A percentile compares a stretch with the other conserved stretches of the same genome.
Evolutionary conservation across 306 rosid genomes (phyloP).

Genomic region (Sesbania bispinosa): DNA sequence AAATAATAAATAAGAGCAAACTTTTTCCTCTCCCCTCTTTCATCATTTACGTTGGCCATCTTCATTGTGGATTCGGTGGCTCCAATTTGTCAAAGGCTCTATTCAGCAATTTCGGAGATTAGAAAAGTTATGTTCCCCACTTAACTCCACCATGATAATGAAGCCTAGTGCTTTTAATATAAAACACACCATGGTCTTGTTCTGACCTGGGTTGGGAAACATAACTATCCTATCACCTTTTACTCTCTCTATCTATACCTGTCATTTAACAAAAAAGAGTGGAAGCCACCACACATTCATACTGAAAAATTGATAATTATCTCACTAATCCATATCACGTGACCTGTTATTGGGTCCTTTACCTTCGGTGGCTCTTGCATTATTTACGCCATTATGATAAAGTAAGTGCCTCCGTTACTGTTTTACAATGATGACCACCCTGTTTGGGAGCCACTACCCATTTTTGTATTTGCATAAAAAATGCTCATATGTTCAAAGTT

Average conservation of each 20-base stretch:
- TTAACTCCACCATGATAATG: slow-evolving; percentile 35
- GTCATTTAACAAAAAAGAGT: slow-evolving; percentile 8
- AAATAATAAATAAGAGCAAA: slow-evolving; percentile 27
- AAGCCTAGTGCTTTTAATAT: slow-evolving; percentile 26
- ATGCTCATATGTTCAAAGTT: background rate
- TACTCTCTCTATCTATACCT: background rate
- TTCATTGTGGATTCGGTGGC: slow-evolving; percentile 35
- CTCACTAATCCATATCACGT: slow-evolving; percentile 21
- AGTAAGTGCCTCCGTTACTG: slow-evolving; percentile 1
- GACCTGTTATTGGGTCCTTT: slow-evolving; percentile 25
- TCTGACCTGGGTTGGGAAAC: background rate
- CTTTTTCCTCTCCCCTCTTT: slow-evolving; percentile 32
- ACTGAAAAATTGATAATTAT: slow-evolving; percentile 1
- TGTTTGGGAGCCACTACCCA: slow-evolving; percentile 21
- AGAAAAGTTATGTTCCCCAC: slow-evolving; percentile 61
- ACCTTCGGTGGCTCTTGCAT: slow-evolving; percentile 23
- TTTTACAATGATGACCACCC: slow-evolving; percentile 24
- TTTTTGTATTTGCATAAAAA: background rate
- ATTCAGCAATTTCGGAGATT: slow-evolving; percentile 58
- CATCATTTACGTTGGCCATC: slow-evolving; percentile 43
- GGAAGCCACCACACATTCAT: slow-evolving; percentile 27
- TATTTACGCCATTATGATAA: slow-evolving; percentile 24
- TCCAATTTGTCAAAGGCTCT: slow-evolving; percentile 45
- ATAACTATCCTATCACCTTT: background rate
- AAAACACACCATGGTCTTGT: background rate